Conservation (phyloP, 1,284 basidiomycete species). For the Leccinum subfulvum region DNA sequence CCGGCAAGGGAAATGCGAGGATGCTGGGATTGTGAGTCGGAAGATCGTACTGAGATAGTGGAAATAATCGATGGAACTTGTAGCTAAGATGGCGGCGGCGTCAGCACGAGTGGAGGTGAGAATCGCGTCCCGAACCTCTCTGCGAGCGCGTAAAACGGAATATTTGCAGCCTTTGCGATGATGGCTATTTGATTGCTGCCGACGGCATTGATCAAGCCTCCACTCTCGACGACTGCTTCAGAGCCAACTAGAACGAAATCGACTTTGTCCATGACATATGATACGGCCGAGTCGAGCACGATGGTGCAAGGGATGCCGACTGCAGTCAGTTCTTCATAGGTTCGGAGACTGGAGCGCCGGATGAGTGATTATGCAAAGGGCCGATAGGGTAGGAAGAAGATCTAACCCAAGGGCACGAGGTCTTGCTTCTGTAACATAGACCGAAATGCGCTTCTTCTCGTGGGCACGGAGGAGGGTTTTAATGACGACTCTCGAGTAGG, state of each 20-base stretch:
- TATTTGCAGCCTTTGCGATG: constrained; percentile 90
- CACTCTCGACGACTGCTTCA: constrained; percentile 96
- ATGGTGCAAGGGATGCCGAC: constrained; percentile 93
- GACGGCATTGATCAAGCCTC: constrained; percentile 84
- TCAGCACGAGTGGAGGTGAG: constrained; percentile 25
- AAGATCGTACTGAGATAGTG: constrained; percentile 94
- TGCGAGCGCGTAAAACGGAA: constrained; percentile 95
- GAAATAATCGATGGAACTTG: constrained; percentile 97
- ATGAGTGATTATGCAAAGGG: constrained; percentile 11
- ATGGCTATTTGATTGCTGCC: constrained; percentile 97
- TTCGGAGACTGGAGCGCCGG: constrained; percentile 68
- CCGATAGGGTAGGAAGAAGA: constrained; percentile 15
- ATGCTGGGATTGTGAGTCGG: constrained; percentile 77
- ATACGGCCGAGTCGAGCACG: constrained; percentile 93
- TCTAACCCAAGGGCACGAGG: constrained; percentile 79
- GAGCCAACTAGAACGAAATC: constrained; percentile 96
- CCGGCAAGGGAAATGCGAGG: constrained; percentile 56
- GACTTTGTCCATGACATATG: constrained; percentile 94
- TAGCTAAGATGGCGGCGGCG: constrained; percentile 51
- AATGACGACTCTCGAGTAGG: constrained; percentile 94
- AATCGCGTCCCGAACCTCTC: constrained; percentile 65
- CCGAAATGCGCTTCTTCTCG: constrained; percentile 89
- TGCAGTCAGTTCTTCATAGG: constrained; percentile 79
- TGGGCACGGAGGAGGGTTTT: constrained; percentile 89
- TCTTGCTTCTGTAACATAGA: constrained; percentile 95